Percentiles rank a stretch among this genome's conserved stretches.
These are phyloP conservation scores for Suzukiozyma palmioleophila DNA, from an alignment of 1,139 yeast genomes.

Conservation along the genomic window DNA sequence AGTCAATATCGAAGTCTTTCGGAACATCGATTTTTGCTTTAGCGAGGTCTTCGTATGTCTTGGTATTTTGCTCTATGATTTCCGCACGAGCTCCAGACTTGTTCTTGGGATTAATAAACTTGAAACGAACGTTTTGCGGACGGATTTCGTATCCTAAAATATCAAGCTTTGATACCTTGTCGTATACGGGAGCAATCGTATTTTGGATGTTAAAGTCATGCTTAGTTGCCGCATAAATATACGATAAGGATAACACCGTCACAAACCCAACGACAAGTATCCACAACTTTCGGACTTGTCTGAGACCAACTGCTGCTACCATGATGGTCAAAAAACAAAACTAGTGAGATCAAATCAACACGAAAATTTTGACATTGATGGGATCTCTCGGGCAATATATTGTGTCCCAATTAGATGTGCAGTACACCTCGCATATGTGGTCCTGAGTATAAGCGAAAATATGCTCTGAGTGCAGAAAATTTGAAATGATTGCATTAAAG, in stretches of 20 bases:
- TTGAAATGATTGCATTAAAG: too few species aligned
- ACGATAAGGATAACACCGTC: not conserved
- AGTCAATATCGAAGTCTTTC: slow-evolving; percentile 36
- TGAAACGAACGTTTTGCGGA: slow-evolving; percentile 29
- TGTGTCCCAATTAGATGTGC: too few species aligned
- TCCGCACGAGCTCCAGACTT: slow-evolving; percentile 25
- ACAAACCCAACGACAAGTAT: not conserved
- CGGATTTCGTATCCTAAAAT: slow-evolving; percentile 13
- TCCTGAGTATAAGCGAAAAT: too few species aligned
- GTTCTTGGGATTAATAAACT: slow-evolving; percentile 26
- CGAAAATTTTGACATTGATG: not conserved
- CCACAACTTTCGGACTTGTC: slow-evolving; percentile 1
- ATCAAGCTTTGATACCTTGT: slow-evolving; percentile 1
- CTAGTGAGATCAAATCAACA: too few species aligned
- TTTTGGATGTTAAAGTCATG: not conserved
- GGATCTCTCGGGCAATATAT: too few species aligned
- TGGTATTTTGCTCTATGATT: slow-evolving; percentile 29
- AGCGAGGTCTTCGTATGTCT: slow-evolving; percentile 30
- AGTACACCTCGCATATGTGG: too few species aligned
- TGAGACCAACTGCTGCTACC: slow-evolving; percentile 1
- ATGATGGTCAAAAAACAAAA: not conserved
- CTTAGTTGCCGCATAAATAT: not conserved
- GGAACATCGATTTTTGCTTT: slow-evolving; percentile 42
- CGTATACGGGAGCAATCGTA: too few species aligned
- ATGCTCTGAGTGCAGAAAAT: too few species aligned